Conservation (phyloP, 768 basidiomycete genomes). For the Gyrodon lividus region DNA sequence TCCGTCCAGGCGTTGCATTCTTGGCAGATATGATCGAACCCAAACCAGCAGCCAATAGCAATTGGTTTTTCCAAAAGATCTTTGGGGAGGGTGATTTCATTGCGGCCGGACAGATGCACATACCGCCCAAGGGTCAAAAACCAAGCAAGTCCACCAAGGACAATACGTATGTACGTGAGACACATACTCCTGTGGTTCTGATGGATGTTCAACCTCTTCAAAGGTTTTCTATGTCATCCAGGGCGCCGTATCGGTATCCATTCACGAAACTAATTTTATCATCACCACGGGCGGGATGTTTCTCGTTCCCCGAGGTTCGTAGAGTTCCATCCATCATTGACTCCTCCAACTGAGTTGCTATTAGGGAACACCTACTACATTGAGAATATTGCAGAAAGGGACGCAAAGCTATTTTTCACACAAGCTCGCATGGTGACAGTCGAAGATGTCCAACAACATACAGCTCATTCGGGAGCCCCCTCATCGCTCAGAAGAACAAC, state of each 20-base stretch:
- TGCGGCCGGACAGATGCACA: slow-evolving; percentile 83
- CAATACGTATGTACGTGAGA: slow-evolving; percentile 78
- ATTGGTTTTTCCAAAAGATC: slow-evolving; percentile 88
- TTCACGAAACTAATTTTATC: slow-evolving; percentile 77
- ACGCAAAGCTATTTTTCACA: slow-evolving; percentile 86
- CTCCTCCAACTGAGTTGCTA: not conserved
- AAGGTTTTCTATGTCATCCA: slow-evolving; percentile 81
- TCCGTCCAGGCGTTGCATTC: slow-evolving; percentile 68
- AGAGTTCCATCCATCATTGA: not conserved
- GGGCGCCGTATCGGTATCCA: slow-evolving; percentile 83
- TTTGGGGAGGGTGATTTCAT: slow-evolving; percentile 91
- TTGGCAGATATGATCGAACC: slow-evolving; percentile 68
- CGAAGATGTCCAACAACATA: slow-evolving; percentile 30
- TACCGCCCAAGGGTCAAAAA: slow-evolving; percentile 80
- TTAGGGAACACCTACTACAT: slow-evolving; percentile 89
- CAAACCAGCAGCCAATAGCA: slow-evolving; percentile 54
- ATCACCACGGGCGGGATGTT: slow-evolving; percentile 85
- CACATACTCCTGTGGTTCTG: not conserved
- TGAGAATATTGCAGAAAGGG: slow-evolving; percentile 78
- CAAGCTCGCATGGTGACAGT: slow-evolving; percentile 65
- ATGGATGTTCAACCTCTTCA: not conserved
- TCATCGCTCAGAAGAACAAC: slow-evolving; percentile 26
- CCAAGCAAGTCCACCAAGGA: slow-evolving; percentile 88
- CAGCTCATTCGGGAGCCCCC: slow-evolving; percentile 30
- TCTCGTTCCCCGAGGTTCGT: slow-evolving; percentile 82